Percentiles rank a stretch among this genome's conserved stretches.
phyloP scores from a whole-genome alignment of 2,329 filamentous ascomycete genomes.

The Boeremia lycopersici region DNA sequence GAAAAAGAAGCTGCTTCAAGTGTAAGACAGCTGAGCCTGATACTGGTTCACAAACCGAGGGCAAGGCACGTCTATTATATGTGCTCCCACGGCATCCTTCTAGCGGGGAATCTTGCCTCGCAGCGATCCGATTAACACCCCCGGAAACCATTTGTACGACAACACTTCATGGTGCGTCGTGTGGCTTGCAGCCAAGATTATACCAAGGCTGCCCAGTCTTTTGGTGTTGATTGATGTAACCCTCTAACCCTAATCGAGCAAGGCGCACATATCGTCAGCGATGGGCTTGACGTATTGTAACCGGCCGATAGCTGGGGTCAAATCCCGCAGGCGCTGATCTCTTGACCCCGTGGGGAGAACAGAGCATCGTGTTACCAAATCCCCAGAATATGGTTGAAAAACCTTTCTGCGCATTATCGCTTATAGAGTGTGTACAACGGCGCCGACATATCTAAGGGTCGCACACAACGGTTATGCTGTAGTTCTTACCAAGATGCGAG shows the following conservation, averaged over 20 bases:
- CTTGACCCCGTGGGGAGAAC: constrained; percentile 33
- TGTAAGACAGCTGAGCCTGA: constrained; percentile 25
- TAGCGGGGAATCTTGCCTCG: constrained; percentile 18
- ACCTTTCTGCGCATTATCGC: neutral
- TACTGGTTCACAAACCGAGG: constrained; percentile 14
- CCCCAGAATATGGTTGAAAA: neutral
- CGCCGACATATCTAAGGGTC: neutral
- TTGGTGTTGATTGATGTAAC: constrained; percentile 35
- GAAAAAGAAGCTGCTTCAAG: constrained; percentile 11
- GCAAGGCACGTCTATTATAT: constrained; percentile 27
- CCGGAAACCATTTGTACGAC: constrained; percentile 29
- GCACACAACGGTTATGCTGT: constrained; percentile 3
- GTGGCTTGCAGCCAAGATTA: constrained; percentile 37
- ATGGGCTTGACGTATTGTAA: constrained; percentile 22
- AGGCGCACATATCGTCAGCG: constrained; percentile 37
- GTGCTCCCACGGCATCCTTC: constrained; percentile 12
- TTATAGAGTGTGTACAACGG: neutral
- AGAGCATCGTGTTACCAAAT: neutral
- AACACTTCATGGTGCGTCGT: constrained; percentile 22
- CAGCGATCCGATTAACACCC: constrained; percentile 21
- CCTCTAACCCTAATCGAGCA: constrained; percentile 22
- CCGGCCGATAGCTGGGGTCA: constrained; percentile 7
- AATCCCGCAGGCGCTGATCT: constrained; percentile 27
- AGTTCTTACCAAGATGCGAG: constrained; percentile 26
- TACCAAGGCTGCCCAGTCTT: constrained; percentile 38